Base-by-base conservation (phyloP, 805 yeast genomes). In the Cephaloascus albidus region DNA sequence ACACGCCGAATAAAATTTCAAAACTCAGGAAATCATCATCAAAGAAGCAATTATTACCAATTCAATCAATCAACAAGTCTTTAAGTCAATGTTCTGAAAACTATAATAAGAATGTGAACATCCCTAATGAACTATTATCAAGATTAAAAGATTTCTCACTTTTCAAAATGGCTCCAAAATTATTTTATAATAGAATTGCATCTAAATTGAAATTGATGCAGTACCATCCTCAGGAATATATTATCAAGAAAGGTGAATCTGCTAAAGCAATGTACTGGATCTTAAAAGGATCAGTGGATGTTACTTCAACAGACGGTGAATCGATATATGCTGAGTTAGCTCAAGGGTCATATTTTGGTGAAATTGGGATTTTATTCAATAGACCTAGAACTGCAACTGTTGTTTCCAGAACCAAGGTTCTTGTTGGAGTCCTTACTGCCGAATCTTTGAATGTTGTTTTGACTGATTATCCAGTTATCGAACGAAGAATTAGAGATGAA, bases 191-290 rank as follows among this genome's bases (percentile, higher is more conserved):
- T 28, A 78, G 76, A 31, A 67, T 84, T 3, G 78, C 80, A 0
- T 63, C 76, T 26, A 71, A 75, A 39, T 60, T 83, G 18, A 69
- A 72, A 36, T 65, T 81, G 5, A 71, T 79, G 43, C 82, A 76
- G 41, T 76, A 68, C 43, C 78, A 74, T 43, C 80, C 89, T 0
- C 85, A 81, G 47, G 83, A 78, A 43, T 78, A 74, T 52, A 78
- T 83, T 30, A 77, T 83, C 35, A 76, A 76, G 42, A 75, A 70
- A 45, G 89, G 90, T 2, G 88, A 82, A 46, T 81, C 79, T 1
- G 78, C 87, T 2, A 73, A 72, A 47, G 74, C 89, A 17, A 81
- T 84, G 85, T 83, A 81, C 51, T 82, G 90, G 88, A 78, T 83
- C 31, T 56, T 83, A 14, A 73, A 82, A 49, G 93, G 93, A 3